Evolutionary conservation across 1,284 basidiomycete species (phyloP).

Genomic region (Tilletia indica): DNA sequence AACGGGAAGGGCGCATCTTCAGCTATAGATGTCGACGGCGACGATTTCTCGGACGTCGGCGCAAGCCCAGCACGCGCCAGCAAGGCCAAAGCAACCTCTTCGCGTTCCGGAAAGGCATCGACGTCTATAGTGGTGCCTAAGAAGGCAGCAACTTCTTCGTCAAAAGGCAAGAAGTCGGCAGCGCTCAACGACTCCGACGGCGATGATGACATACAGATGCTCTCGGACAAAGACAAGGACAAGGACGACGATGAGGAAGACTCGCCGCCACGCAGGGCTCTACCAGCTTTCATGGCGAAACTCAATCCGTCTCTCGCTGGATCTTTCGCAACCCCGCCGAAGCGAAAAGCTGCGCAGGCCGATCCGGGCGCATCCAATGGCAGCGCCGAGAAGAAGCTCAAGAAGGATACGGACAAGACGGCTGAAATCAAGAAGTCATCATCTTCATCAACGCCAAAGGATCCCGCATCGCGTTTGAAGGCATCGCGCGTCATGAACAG

Average conservation of each 20-base stretch:
- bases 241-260: conserved; percentile 1
- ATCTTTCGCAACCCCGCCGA: not conserved
- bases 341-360: not conserved
- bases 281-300: conserved; percentile 4
- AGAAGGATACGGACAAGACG: not conserved
- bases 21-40: not conserved
- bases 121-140: not conserved
- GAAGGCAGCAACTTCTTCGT: not conserved
- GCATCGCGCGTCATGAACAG: not conserved
- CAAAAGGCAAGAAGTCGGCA: not conserved
- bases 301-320: not conserved
- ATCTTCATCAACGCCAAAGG: not conserved
- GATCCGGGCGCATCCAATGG: not conserved
- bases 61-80: not conserved
- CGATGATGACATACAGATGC: not conserved
- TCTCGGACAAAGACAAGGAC: not conserved
- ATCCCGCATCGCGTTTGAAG: not conserved
- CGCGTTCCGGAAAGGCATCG: not conserved
- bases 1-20: not conserved
- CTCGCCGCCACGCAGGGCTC: not conserved
- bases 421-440: not conserved
- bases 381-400: not conserved
- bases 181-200: not conserved
- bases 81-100: not conserved
- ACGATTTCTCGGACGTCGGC: not conserved